Evolutionary conservation across 1,284 basidiomycete genomes (phyloP), one percentile per base, ranked within the genome.

Genomic region (Apiotrichum laibachii): DNA sequence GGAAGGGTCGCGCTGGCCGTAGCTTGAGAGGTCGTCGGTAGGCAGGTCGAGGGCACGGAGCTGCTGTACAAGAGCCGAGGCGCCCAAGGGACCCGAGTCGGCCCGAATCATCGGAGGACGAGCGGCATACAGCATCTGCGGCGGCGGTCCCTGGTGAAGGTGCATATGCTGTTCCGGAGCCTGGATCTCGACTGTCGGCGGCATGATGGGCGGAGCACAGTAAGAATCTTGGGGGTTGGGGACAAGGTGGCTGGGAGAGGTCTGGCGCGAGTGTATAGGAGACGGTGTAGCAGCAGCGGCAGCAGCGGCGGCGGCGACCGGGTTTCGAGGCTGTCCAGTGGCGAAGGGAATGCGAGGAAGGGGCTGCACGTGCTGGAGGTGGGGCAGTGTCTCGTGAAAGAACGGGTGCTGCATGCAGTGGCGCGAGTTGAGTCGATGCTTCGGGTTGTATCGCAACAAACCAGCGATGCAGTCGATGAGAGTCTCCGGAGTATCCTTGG

Each of bases 391-490:
- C 49, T 81, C 87, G 59, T 82, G 82, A 64, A 97, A 86, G 81
- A 97, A 99, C 18, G 86, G 82, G 77, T 98, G 94, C 42, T 90
- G 83, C 57, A 97, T 80, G 73, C 93, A 96, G 73, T 94, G 85
- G 34, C 82, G 82, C 61, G 92, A 89, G 7, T 92, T 96, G 55
- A 96, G 81, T 39, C 96, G 86, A 50, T 83, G 81, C 46, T 86
- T 86, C 16, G 96, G 95, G 72, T 99, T 91, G 78, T 96, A 99
- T 68, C 87, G 89, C 57, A 99, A 84, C 18, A 98, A 82, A 71
- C 94, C 90, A 44, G 87, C 84, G 71, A 99, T 95, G 77, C 93
- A 95, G 68, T 97, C 88, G 67, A 99, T 81, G 49, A 99, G 82
- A 49, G 87, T 88, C 53, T 83, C 79, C 10, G 94, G 92, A 18